Evolutionary conservation across 2,329 filamentous ascomycete genomes (phyloP).

Genomic region (Clathrospora elynae): DNA sequence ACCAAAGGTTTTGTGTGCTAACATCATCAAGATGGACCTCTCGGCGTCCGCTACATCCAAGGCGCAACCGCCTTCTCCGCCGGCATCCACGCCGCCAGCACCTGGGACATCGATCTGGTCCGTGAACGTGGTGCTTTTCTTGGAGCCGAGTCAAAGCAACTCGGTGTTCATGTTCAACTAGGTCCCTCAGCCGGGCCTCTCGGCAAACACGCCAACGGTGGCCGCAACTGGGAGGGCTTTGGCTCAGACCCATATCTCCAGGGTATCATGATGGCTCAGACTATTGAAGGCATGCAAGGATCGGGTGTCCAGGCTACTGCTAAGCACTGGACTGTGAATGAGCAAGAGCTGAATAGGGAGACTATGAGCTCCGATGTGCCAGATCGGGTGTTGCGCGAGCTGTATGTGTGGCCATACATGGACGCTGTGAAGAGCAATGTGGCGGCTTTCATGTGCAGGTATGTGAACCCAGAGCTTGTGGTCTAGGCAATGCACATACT

Average conservation of each 20-base stretch:
- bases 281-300: conserved; percentile 54
- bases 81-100: conserved; percentile 47
- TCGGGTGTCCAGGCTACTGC: conserved; percentile 51
- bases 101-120: conserved; percentile 47
- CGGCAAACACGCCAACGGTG: conserved; percentile 48
- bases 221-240: conserved; percentile 58
- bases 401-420: conserved; percentile 79
- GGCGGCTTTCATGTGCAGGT: conserved; percentile 54
- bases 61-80: conserved; percentile 49
- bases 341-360: conserved; percentile 64
- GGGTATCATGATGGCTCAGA: conserved; percentile 51
- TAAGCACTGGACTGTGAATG: conserved; percentile 64
- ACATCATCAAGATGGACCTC: conserved; percentile 42
- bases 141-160: conserved; percentile 48
- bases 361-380: conserved; percentile 64
- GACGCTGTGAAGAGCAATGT: conserved; percentile 73
- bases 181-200: conserved; percentile 52
- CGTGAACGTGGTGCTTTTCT: conserved; percentile 44
- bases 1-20: conserved; percentile 12
- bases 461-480: conserved; percentile 11
- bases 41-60: conserved; percentile 47
- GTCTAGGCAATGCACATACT: conserved; percentile 3
- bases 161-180: conserved; percentile 52
- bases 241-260: conserved; percentile 56
- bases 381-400: conserved; percentile 74